Evolutionary conservation across 192 early-diverging fungal species (phyloP), one percentile per base, ranked within the genome.

Genomic region (Phlyctochytrium arcticum): DNA sequence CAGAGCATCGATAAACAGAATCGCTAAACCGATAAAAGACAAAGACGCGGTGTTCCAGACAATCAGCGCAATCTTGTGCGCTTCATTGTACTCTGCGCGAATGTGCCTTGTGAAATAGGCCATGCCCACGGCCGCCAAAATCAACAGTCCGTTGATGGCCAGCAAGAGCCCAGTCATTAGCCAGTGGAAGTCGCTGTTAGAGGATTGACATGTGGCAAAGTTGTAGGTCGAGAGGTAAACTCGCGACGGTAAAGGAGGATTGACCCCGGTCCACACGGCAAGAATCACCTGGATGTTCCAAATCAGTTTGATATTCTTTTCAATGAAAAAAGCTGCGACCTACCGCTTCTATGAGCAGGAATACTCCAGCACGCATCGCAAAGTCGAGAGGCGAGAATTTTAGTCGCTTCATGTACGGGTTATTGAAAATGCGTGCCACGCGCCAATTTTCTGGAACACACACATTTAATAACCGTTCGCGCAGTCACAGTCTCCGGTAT

Each of bases 41-140:
- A 57, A 57, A 12, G 30, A 35, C 6, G 55, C 31, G 10, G 33
- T 57, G 34, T 57, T 57, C 55, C 55, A 57, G 8, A 57, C 55
- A 57, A 57, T 57, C 6, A 57, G 23, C 10, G 8, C 33, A 33
- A 57, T 57, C 33, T 57, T 57, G 10, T 36, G 6, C 10, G 55
- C 55, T 9, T 57, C 55, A 23, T 57, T 57, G 34, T 57, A 57
- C 15, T 57, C 33, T 32, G 6, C 17, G 6, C 33, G 26, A 6
- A 57, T 32, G 23, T 10, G 23, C 29, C 31, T 6, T 12, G 55
- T 57, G 30, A 57, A 17, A 6, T 23, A 57, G 30, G 26, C 55
- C 26, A 57, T 9, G 9, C 9, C 31, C 23, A 57, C 34, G 15
- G 55, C 55, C 15, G 55, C 55, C 8, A 29, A 21, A 12, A 57